Percentiles rank a stretch among this genome's conserved stretches.
Evolutionary conservation across 2,329 filamentous ascomycete species (phyloP).

Genomic region (Beauveria scarabaeidicola): DNA sequence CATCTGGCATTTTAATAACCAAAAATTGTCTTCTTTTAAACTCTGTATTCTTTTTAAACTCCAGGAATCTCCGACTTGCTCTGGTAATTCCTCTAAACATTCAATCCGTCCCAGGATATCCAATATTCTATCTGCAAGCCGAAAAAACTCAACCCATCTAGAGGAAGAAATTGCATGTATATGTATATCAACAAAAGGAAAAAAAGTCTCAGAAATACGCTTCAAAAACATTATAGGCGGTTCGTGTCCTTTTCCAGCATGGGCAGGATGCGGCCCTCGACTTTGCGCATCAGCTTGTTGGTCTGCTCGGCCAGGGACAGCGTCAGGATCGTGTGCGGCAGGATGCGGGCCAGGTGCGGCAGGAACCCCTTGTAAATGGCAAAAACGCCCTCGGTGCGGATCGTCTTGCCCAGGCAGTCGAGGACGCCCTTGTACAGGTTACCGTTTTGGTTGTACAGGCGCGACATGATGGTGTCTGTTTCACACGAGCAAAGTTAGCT

Average conservation of each 20-base stretch:
- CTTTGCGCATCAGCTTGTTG: constrained; percentile 76
- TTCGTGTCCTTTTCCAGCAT: constrained; percentile 23
- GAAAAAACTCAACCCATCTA: constrained; percentile 6
- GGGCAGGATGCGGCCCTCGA: constrained; percentile 56
- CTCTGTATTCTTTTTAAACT: neutral
- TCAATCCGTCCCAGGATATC: neutral
- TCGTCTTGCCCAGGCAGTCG: constrained; percentile 84
- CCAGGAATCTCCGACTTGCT: neutral
- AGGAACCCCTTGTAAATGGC: constrained; percentile 98
- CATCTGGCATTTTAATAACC: neutral
- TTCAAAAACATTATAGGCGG: constrained; percentile 4
- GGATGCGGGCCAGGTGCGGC: constrained; percentile 84
- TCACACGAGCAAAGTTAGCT: constrained; percentile 8
- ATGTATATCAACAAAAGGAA: neutral
- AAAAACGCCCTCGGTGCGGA: constrained; percentile 81
- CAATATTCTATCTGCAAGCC: constrained; percentile 5
- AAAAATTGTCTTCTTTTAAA: neutral
- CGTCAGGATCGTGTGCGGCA: constrained; percentile 92
- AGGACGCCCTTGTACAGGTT: constrained; percentile 92
- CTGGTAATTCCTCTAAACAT: constrained; percentile 1
- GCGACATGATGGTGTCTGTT: constrained; percentile 88
- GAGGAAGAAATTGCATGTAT: constrained; percentile 1
- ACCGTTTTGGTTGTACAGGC: constrained; percentile 97
- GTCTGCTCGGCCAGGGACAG: constrained; percentile 93
- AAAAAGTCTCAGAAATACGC: neutral